Evolutionary conservation across 148 eudicot genomes (phyloP).

Genomic region (Rhododendron molle): DNA sequence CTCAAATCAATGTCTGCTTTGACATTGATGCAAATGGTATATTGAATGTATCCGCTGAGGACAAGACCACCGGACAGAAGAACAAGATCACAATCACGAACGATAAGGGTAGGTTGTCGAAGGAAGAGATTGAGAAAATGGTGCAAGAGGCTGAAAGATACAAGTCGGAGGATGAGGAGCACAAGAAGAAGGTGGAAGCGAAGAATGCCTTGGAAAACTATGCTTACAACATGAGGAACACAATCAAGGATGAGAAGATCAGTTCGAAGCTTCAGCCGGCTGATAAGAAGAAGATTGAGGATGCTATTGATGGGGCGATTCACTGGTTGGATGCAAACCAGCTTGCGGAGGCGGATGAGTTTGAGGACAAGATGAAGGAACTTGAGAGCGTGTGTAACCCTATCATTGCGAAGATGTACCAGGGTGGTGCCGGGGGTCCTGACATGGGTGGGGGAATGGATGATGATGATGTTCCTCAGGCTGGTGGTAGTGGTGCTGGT

Average conservation of each 20-base stretch:
- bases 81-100: constrained; percentile 26
- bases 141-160: constrained; percentile 31
- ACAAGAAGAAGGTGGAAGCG: constrained; percentile 33
- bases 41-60: constrained; percentile 26
- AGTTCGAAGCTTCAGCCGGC: constrained; percentile 17
- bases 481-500: constrained; percentile 11
- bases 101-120: constrained; percentile 26
- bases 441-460: constrained; percentile 7
- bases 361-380: constrained; percentile 29
- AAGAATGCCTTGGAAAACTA: constrained; percentile 35
- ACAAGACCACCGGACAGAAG: constrained; percentile 24
- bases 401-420: constrained; percentile 25
- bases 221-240: constrained; percentile 31
- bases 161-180: constrained; percentile 37
- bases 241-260: constrained; percentile 26
- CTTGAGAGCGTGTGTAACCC: constrained; percentile 28
- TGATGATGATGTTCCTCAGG: constrained; percentile 5
- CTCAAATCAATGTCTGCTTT: constrained; percentile 28
- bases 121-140: constrained; percentile 33
- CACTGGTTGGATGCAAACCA: constrained; percentile 30
- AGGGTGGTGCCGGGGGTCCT: constrained; percentile 9
- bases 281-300: constrained; percentile 29
- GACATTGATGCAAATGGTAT: constrained; percentile 32
- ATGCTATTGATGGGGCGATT: constrained; percentile 22
- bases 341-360: constrained; percentile 31